Evolutionary conservation across 805 yeast species (phyloP).

Genomic region (Metschnikowia bowlesiae): DNA sequence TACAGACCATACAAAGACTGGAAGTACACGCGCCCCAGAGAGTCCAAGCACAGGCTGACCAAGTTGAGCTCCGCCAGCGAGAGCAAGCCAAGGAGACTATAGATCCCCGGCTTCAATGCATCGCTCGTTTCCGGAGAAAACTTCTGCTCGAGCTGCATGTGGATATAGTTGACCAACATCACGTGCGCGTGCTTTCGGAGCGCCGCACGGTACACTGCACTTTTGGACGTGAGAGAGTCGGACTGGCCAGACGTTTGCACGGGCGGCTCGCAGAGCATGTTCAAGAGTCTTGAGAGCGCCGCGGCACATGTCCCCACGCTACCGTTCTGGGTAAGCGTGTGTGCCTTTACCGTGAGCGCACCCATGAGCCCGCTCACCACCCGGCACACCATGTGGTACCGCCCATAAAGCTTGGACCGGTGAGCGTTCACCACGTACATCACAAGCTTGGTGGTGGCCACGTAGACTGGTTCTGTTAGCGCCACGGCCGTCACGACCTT

Average conservation of each 20-base stretch:
- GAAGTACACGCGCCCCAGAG: conserved; percentile 64
- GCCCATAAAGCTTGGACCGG: conserved; percentile 61
- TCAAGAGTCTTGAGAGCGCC: conserved; percentile 53
- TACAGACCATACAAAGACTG: conserved; percentile 67
- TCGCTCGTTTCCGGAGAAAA: conserved; percentile 46
- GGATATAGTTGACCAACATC: conserved; percentile 55
- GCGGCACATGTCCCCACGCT: conserved; percentile 26
- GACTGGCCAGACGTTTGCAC: conserved; percentile 23
- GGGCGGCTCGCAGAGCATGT: conserved; percentile 72
- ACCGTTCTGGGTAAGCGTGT: neutral
- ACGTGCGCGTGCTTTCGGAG: conserved; percentile 62
- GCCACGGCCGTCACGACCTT: conserved; percentile 14
- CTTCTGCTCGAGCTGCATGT: conserved; percentile 46
- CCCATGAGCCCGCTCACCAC: conserved; percentile 50
- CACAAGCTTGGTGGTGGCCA: conserved; percentile 42
- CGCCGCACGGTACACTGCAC: conserved; percentile 52
- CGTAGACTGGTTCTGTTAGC: conserved; percentile 23
- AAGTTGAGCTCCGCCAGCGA: conserved; percentile 62
- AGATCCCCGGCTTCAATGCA: conserved; percentile 51
- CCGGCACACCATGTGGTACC: conserved; percentile 63
- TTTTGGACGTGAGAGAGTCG: conserved; percentile 48
- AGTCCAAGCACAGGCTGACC: conserved; percentile 62
- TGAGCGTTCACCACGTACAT: conserved; percentile 64
- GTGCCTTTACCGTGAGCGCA: conserved; percentile 31
- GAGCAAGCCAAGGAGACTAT: conserved; percentile 61